phyloP scores from a whole-genome alignment of 2,329 filamentous ascomycete species.

The Diaporthe helianthi region DNA sequence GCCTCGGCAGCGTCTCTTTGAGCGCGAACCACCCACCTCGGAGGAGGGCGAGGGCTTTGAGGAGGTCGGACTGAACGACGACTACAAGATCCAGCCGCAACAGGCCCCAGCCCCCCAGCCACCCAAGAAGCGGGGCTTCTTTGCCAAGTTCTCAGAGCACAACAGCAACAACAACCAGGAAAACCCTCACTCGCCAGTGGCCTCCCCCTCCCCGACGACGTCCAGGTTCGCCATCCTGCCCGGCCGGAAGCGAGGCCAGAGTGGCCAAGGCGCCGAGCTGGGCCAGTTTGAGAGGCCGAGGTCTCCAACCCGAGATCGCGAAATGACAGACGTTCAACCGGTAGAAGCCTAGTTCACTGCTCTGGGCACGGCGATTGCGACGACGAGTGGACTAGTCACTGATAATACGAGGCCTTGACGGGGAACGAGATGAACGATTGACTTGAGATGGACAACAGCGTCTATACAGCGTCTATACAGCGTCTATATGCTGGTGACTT shows the following conservation, averaged over 20 bases:
- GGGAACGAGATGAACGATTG: neutral
- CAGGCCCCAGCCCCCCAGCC: constrained; percentile 46
- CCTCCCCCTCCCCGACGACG: constrained; percentile 49
- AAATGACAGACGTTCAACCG: constrained; percentile 32
- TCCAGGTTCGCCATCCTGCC: constrained; percentile 69
- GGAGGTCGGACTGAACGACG: constrained; percentile 86
- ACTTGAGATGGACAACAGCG: constrained; percentile 4
- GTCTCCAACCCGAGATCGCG: constrained; percentile 36
- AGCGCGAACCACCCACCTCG: constrained; percentile 64
- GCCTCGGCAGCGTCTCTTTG: constrained; percentile 65
- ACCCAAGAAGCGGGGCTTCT: constrained; percentile 74
- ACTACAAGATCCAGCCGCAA: constrained; percentile 62
- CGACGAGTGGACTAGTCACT: neutral
- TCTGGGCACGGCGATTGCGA: constrained; percentile 10
- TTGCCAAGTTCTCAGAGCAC: constrained; percentile 78
- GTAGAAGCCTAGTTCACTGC: constrained; percentile 26
- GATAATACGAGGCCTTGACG: neutral
- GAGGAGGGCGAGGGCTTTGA: constrained; percentile 77
- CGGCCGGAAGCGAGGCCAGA: constrained; percentile 75
- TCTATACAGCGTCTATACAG: constrained; percentile 21
- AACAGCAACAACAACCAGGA: constrained; percentile 34
- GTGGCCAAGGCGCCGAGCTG: constrained; percentile 75
- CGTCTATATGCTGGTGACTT: constrained; percentile 14
- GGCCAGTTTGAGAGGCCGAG: constrained; percentile 62
- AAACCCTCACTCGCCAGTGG: constrained; percentile 40